A percentile compares a stretch with the other conserved stretches of the same genome.
Conservation (phyloP, 331 rosid genomes). For the Spiraea crenata region DNA sequence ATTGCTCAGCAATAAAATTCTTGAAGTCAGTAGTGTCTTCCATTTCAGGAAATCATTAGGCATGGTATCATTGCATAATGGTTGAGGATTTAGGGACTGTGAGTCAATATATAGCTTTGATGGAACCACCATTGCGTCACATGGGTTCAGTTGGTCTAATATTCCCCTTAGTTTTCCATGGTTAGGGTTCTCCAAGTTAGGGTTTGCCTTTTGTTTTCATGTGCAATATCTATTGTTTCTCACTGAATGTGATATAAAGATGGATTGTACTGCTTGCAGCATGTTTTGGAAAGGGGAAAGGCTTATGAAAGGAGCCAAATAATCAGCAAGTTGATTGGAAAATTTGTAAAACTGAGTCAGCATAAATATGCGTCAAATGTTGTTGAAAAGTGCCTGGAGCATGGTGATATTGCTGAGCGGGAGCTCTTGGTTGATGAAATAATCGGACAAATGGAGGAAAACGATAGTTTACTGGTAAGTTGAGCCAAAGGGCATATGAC, state of each 20-base stretch:
- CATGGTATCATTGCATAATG: not conserved
- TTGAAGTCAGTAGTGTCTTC: not conserved
- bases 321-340: conserved; percentile 41
- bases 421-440: conserved; percentile 52
- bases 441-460: conserved; percentile 42
- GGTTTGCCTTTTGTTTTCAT: not conserved
- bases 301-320: conserved; percentile 47
- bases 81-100: not conserved
- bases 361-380: conserved; percentile 68
- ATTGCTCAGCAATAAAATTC: not conserved
- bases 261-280: conserved; percentile 37
- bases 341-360: conserved; percentile 51
- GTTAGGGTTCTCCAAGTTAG: too few relatives aligned
- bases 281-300: conserved; percentile 52
- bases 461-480: conserved; percentile 51
- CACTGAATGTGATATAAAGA: conserved; percentile 11
- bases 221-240: not conserved
- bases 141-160: too few relatives aligned
- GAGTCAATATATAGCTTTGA: not conserved
- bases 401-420: conserved; percentile 40
- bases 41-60: not conserved
- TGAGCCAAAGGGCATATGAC: not conserved
- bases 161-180: too few relatives aligned
- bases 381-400: conserved; percentile 57
- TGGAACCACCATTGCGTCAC: too few relatives aligned